Evolutionary conservation across 352 stramenopile species (phyloP).

Genomic region (Plasmopara halstedii): DNA sequence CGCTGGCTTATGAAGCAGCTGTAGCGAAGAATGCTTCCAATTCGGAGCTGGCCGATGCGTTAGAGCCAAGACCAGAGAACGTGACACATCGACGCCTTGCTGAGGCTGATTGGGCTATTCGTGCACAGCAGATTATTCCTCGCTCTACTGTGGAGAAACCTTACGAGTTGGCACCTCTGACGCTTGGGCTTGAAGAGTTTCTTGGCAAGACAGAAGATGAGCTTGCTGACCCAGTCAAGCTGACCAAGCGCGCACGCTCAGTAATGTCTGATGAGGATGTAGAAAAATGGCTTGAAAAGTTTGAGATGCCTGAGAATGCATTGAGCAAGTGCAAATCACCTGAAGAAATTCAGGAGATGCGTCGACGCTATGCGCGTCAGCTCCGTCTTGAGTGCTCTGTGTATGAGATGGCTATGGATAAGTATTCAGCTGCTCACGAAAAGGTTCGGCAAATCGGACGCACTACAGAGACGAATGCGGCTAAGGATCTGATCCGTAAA

Average conservation of each 20-base stretch:
- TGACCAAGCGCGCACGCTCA: slow-evolving; percentile 18
- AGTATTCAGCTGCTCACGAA: slow-evolving; percentile 37
- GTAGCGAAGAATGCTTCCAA: slow-evolving; percentile 10
- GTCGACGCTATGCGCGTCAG: slow-evolving; percentile 64
- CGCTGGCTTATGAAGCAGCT: slow-evolving; percentile 15
- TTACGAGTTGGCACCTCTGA: slow-evolving; percentile 24
- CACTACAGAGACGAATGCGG: slow-evolving; percentile 44
- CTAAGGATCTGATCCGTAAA: slow-evolving; percentile 52
- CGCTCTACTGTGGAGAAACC: slow-evolving; percentile 35
- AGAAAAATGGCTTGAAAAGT: slow-evolving; percentile 61
- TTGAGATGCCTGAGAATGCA: slow-evolving; percentile 42
- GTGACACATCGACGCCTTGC: slow-evolving; percentile 13
- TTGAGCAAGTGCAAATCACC: slow-evolving; percentile 37
- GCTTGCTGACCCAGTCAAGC: slow-evolving; percentile 2
- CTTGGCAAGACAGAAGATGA: slow-evolving; percentile 8
- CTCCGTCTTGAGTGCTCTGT: slow-evolving; percentile 71
- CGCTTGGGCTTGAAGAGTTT: slow-evolving; percentile 15
- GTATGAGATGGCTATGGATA: slow-evolving; percentile 75
- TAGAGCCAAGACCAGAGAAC: slow-evolving; percentile 11
- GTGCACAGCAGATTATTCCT: slow-evolving; percentile 41
- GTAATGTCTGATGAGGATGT: slow-evolving; percentile 66
- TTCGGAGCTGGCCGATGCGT: slow-evolving; percentile 6
- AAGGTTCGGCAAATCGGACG: slow-evolving; percentile 45
- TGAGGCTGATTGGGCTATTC: slow-evolving; percentile 54
- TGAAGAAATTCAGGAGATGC: slow-evolving; percentile 46